A percentile compares a stretch with the other conserved stretches of the same genome.
These are phyloP conservation scores for Tylopilus subfusipes DNA, from an alignment of 768 basidiomycete species.

Conservation along the genomic window DNA sequence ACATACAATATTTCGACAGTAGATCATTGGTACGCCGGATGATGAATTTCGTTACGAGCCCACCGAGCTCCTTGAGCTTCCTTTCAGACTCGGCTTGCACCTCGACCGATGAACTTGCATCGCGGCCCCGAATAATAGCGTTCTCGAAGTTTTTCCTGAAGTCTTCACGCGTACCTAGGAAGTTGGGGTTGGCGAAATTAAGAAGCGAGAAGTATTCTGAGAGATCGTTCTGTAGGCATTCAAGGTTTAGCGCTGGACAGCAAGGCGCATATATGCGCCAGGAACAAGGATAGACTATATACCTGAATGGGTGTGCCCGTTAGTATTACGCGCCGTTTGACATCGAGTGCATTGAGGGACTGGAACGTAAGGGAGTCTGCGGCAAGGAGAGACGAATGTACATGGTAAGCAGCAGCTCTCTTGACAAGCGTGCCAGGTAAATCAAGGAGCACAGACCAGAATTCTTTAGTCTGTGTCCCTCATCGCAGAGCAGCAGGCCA, in stretches of 20 bases:
- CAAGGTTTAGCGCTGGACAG: neutral
- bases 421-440: neutral
- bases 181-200: slow-evolving; percentile 91
- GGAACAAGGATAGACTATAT: neutral
- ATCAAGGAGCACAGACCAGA: slow-evolving; percentile 54
- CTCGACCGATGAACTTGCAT: slow-evolving; percentile 77
- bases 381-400: neutral
- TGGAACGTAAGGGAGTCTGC: slow-evolving; percentile 85
- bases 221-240: slow-evolving; percentile 67
- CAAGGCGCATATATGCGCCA: slow-evolving; percentile 4
- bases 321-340: slow-evolving; percentile 87
- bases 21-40: slow-evolving; percentile 93
- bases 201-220: slow-evolving; percentile 93
- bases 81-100: slow-evolving; percentile 80
- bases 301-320: slow-evolving; percentile 94
- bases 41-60: slow-evolving; percentile 88
- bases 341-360: slow-evolving; percentile 76
- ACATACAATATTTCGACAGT: slow-evolving; percentile 89
- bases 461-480: slow-evolving; percentile 96
- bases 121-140: slow-evolving; percentile 84
- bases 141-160: slow-evolving; percentile 97
- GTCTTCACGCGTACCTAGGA: slow-evolving; percentile 81
- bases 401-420: neutral
- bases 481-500: slow-evolving; percentile 92
- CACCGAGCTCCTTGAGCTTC: slow-evolving; percentile 88